These are phyloP conservation scores for Tolypocladium inflatum DNA, from an alignment of 2,329 filamentous ascomycete species.

Conservation along the genomic window DNA sequence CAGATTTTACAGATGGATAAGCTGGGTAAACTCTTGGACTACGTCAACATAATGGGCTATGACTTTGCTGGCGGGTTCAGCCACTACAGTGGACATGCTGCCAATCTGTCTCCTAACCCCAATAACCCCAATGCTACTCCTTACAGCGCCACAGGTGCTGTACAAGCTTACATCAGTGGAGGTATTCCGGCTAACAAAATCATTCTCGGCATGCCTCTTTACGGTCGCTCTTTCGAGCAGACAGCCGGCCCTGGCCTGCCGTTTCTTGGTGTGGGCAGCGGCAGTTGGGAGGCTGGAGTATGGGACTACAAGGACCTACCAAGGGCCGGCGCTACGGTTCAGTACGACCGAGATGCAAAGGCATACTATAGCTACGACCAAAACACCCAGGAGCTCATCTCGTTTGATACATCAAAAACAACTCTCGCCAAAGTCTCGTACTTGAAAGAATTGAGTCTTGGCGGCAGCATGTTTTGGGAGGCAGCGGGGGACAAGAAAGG, in stretches of 20 bases:
- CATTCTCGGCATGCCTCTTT: constrained; percentile 69
- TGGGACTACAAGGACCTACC: constrained; percentile 78
- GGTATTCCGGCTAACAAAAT: constrained; percentile 58
- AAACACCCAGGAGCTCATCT: constrained; percentile 51
- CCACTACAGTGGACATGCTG: constrained; percentile 51
- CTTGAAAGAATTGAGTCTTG: constrained; percentile 51
- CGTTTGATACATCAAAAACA: constrained; percentile 56
- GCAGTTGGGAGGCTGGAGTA: constrained; percentile 62
- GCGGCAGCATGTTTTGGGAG: constrained; percentile 82
- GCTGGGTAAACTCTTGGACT: constrained; percentile 40
- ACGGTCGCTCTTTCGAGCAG: constrained; percentile 62
- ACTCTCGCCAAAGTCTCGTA: constrained; percentile 54
- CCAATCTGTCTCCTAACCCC: constrained; percentile 54
- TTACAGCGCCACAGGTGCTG: constrained; percentile 55
- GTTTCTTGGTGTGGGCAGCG: constrained; percentile 50
- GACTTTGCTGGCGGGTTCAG: constrained; percentile 66
- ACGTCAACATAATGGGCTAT: constrained; percentile 61
- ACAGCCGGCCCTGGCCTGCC: constrained; percentile 11
- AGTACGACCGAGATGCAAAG: constrained; percentile 44
- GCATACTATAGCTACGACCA: constrained; percentile 65
- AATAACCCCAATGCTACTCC: constrained; percentile 50
- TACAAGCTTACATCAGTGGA: constrained; percentile 52
- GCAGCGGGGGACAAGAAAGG: constrained; percentile 56
- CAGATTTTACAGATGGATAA: constrained; percentile 32
- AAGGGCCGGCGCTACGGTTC: constrained; percentile 44